phyloP scores from a whole-genome alignment of 306 rosid species.

The Macrotyloma uniflorum region DNA sequence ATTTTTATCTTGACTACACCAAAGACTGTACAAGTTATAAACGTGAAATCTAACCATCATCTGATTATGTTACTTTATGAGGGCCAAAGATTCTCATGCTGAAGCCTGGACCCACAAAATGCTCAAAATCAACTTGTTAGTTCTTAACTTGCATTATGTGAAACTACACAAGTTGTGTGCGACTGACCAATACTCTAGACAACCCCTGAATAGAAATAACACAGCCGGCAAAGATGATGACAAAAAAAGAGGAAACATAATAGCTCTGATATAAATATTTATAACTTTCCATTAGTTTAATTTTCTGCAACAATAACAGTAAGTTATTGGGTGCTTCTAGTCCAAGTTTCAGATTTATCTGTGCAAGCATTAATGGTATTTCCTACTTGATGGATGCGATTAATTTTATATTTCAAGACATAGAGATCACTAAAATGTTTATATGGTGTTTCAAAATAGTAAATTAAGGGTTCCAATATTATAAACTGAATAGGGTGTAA shows the following conservation, averaged over 20 bases:
- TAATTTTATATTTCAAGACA: neutral
- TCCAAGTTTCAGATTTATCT: too few relatives aligned
- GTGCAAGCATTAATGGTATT: neutral
- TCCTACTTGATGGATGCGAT: neutral
- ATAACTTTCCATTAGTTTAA: neutral
- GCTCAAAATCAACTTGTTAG: slow-evolving; percentile 9
- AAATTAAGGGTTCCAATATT: too few relatives aligned
- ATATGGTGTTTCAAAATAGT: too few relatives aligned
- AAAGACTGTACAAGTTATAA: slow-evolving; percentile 57
- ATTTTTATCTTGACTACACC: slow-evolving; percentile 63
- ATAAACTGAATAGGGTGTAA: too few relatives aligned
- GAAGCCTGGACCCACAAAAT: slow-evolving; percentile 48
- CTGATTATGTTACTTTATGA: slow-evolving; percentile 54
- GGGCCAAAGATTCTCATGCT: slow-evolving; percentile 51
- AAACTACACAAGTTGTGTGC: slow-evolving; percentile 27
- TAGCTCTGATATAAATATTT: neutral
- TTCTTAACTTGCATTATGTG: neutral
- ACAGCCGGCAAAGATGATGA: slow-evolving; percentile 10
- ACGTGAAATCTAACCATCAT: slow-evolving; percentile 84
- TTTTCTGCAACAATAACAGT: neutral
- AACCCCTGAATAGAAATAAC: slow-evolving; percentile 41
- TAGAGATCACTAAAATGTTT: neutral
- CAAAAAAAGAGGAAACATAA: neutral
- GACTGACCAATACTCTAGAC: slow-evolving; percentile 11
- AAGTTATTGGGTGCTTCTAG: slow-evolving; percentile 39